Conservation (phyloP, 441 rosid species). For the Hypseocharis bilobata region DNA sequence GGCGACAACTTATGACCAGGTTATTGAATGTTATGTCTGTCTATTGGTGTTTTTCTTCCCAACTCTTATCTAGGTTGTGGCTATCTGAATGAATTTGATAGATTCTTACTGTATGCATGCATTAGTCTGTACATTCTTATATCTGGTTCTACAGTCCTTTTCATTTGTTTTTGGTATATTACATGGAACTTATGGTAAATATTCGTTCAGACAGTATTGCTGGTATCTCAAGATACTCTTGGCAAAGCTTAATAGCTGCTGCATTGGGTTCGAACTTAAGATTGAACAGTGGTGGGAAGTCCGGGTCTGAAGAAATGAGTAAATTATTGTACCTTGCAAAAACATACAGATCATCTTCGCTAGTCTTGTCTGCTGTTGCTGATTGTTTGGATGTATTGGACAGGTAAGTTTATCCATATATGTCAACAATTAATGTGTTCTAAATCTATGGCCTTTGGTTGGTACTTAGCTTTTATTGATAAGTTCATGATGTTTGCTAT, state of each 20-base stretch:
- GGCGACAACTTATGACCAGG: neutral
- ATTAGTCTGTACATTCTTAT: slow-evolving; percentile 10
- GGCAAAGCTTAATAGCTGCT: slow-evolving; percentile 74
- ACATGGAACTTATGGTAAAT: neutral
- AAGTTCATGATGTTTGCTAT: neutral
- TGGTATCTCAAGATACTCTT: slow-evolving; percentile 40
- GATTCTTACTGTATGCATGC: slow-evolving; percentile 2
- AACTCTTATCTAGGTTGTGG: neutral
- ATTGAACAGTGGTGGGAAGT: slow-evolving; percentile 20
- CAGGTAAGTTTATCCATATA: slow-evolving; percentile 40
- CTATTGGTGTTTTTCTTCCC: neutral
- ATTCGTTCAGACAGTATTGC: slow-evolving; percentile 41
- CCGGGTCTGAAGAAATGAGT: slow-evolving; percentile 35
- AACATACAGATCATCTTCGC: slow-evolving; percentile 54
- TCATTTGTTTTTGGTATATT: slow-evolving; percentile 6
- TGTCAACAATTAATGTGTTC: slow-evolving; percentile 9
- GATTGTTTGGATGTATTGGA: slow-evolving; percentile 58
- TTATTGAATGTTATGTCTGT: neutral
- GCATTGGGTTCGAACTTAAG: slow-evolving; percentile 49
- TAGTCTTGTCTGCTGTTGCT: slow-evolving; percentile 65
- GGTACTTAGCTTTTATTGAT: slow-evolving; percentile 1
- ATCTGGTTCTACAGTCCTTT: neutral
- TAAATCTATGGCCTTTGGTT: neutral
- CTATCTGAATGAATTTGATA: neutral
- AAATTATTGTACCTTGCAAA: slow-evolving; percentile 56